phyloP scores from a whole-genome alignment of 768 basidiomycete species.

The Kwoniella pini region DNA sequence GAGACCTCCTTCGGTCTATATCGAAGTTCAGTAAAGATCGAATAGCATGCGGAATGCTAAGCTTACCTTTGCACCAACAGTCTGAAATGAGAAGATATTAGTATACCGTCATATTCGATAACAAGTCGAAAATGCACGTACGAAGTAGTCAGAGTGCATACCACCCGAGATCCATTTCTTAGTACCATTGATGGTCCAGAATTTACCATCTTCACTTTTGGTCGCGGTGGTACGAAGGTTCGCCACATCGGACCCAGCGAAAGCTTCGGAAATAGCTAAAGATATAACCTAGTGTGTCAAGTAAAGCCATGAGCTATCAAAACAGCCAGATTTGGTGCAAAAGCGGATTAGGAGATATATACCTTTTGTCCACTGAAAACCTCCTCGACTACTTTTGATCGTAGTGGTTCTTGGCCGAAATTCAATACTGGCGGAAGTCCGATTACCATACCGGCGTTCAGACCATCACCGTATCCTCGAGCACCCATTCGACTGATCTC shows the following conservation, averaged over 20 bases:
- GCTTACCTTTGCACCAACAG: constrained; percentile 71
- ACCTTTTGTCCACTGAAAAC: constrained; percentile 71
- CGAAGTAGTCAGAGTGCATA: constrained; percentile 55
- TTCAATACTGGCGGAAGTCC: constrained; percentile 77
- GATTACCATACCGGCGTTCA: constrained; percentile 75
- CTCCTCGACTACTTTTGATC: constrained; percentile 63
- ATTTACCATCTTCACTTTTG: constrained; percentile 73
- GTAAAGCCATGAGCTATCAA: too few relatives aligned
- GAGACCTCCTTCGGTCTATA: constrained; percentile 62
- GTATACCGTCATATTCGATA: background rate
- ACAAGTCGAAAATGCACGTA: constrained; percentile 56
- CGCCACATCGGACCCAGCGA: constrained; percentile 72
- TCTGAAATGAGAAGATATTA: constrained; percentile 53
- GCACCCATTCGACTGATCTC: constrained; percentile 70
- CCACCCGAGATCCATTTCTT: constrained; percentile 66
- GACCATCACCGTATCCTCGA: constrained; percentile 78
- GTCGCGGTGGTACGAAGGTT: constrained; percentile 72
- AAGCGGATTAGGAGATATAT: too few relatives aligned
- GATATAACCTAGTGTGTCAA: constrained; percentile 65
- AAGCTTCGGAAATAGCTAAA: constrained; percentile 84
- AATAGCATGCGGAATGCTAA: background rate
- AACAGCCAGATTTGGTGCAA: too few relatives aligned
- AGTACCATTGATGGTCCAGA: constrained; percentile 77
- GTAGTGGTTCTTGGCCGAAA: constrained; percentile 72
- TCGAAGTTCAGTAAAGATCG: background rate